These are phyloP conservation scores for Amesomyces nigricolor DNA, from an alignment of 2,329 filamentous ascomycete species.

Conservation along the genomic window DNA sequence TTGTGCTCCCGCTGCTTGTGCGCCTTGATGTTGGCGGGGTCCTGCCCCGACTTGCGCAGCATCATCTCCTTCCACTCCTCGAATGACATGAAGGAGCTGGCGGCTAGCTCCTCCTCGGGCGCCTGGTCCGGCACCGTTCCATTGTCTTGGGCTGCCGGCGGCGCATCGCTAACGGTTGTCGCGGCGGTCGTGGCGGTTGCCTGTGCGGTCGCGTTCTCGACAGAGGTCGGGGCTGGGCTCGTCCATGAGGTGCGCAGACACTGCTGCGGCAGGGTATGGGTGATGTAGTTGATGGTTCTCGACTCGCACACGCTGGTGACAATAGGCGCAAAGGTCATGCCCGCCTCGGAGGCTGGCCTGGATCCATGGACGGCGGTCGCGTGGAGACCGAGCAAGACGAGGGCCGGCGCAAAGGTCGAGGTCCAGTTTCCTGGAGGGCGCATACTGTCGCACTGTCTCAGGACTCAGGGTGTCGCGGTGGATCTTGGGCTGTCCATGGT, in stretches of 20 bases:
- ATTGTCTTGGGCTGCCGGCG: conserved; percentile 12
- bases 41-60: conserved; percentile 75
- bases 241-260: conserved; percentile 63
- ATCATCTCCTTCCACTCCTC: conserved; percentile 98
- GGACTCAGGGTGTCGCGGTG: conserved; percentile 16
- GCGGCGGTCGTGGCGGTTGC: conserved; percentile 13
- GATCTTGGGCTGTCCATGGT: conserved; percentile 20
- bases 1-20: conserved; percentile 49
- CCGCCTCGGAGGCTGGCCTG: conserved; percentile 10
- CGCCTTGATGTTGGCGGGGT: conserved; percentile 59
- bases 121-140: conserved; percentile 32
- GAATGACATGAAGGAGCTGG: conserved; percentile 80
- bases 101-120: conserved; percentile 59
- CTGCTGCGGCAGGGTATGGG: conserved; percentile 69
- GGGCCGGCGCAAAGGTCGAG: conserved; percentile 15
- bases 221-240: conserved; percentile 25
- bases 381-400: conserved; percentile 23
- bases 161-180: conserved; percentile 21
- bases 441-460: conserved; percentile 21
- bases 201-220: conserved; percentile 14
- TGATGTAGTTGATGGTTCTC: conserved; percentile 75
- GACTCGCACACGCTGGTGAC: conserved; percentile 43
- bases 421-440: conserved; percentile 14
- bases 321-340: conserved; percentile 11
- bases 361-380: conserved; percentile 18